Evolutionary conservation across 179 eudicot species (phyloP).

Genomic region (Nepenthes alata): DNA sequence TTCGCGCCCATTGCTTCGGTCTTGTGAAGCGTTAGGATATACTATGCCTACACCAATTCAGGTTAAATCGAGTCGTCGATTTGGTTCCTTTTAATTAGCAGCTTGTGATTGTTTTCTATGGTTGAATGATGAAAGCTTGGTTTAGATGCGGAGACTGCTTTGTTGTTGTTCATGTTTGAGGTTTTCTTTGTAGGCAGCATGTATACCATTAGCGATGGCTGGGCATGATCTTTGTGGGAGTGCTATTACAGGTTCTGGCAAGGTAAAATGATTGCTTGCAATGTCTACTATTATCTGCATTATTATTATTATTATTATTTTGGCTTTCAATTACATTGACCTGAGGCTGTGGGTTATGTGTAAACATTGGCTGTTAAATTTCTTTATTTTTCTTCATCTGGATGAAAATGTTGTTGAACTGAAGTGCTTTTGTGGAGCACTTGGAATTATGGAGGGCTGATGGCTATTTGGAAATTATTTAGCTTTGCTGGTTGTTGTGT

Average conservation of each 20-base stretch:
- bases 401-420: no score
- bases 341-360: no score
- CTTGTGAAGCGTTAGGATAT: constrained; percentile 79
- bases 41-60: constrained; percentile 89
- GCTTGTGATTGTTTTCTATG: no score
- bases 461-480: background rate
- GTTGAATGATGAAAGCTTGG: no score
- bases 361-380: background rate
- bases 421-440: background rate
- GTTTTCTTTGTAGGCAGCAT: constrained; percentile 56
- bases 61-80: constrained; percentile 23
- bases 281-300: no score
- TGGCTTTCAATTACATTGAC: no score
- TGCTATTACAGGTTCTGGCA: constrained; percentile 95
- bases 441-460: no score
- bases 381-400: no score
- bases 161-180: background rate
- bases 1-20: constrained; percentile 83
- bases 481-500: background rate
- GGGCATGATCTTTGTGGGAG: constrained; percentile 97
- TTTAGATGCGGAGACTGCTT: background rate
- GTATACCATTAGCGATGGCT: constrained; percentile 73
- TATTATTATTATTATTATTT: background rate
- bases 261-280: constrained; percentile 31
- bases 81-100: no score